Evolutionary conservation across 176 grass and related monocot species (phyloP), one percentile per base, ranked within the genome.

Genomic region (Avena atlantica): DNA sequence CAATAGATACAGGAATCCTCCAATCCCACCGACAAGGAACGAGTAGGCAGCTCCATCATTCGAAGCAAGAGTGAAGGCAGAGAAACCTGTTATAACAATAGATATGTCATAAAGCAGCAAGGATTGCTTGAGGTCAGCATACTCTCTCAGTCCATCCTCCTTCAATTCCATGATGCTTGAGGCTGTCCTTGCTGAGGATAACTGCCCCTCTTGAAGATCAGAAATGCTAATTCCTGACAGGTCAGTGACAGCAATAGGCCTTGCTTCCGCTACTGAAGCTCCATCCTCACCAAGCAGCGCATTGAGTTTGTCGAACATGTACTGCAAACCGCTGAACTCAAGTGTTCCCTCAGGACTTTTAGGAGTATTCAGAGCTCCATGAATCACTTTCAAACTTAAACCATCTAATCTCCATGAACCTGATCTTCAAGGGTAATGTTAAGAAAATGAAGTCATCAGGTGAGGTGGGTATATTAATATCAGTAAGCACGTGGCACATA

Each of bases 401-500:
- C 85, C 90, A 83, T 94, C 79, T 88, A 95, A 85, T 74, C 92
- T 94, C 93, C 96, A 98, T 79, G 96, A 98, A 89, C 93, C 96
- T 98, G 82, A 92, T 80, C 68, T 95, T 86, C 50, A 93, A 78
- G 60, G 74, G 68, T 62, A 92, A 74, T 78, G 76, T 27, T 79
- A 9, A 31, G 8, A 64, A 55, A 80, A 6, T 49, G 13, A 80
- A 25, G 49, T 81, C 82, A 83, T 71, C 68, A 86, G 8, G 70
- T 88, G 34, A n/a, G 17, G 68, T 20, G 68, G 58, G 36, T 21
- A 65, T 8, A 36, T 47, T 83, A 89, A 3, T 12, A 20, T n/a
- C 50, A 68, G 12, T 34, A 71, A 83, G 13, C 2, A 24, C 49
- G 10, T 2, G 12, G 14, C 58, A 49, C 48, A 68, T 86, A 88